These are phyloP conservation scores for Cordyceps farinosa DNA, from an alignment of 2,329 filamentous ascomycete genomes.

Conservation along the genomic window DNA sequence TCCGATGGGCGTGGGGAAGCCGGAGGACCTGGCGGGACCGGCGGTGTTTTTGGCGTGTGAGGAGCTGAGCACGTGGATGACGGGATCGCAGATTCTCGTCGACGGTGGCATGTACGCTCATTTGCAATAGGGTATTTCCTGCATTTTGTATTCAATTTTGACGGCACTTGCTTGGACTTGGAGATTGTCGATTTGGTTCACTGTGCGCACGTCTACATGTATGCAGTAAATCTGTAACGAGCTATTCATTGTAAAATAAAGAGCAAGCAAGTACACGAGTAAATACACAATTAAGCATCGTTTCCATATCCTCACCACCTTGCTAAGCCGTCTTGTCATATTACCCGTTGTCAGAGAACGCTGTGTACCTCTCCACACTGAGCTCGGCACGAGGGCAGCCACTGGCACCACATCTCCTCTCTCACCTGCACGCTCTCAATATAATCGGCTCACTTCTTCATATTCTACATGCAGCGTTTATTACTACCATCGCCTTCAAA, in stretches of 20 bases:
- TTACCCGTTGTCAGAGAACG: neutral
- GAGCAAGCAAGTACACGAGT: no score
- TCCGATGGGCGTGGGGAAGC: slow-evolving; percentile 43
- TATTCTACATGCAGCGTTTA: neutral
- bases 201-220: neutral
- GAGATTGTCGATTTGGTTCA: no score
- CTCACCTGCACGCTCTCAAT: neutral
- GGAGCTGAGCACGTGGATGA: slow-evolving; percentile 62
- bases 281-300: no score
- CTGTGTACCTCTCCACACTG: neutral
- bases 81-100: slow-evolving; percentile 65
- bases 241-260: no score
- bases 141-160: neutral
- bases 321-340: neutral
- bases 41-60: slow-evolving; percentile 68
- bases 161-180: no score
- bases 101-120: slow-evolving; percentile 74
- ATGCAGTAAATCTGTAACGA: neutral
- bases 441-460: neutral
- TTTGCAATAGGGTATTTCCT: slow-evolving; percentile 47
- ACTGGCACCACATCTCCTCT: neutral
- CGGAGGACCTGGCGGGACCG: slow-evolving; percentile 64
- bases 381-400: neutral
- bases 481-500: neutral
- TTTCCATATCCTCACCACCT: neutral